A percentile compares a stretch with the other conserved stretches of the same genome.
phyloP scores from a whole-genome alignment of 2,329 filamentous ascomycete species.

The Aureobasidium mangrovei region DNA sequence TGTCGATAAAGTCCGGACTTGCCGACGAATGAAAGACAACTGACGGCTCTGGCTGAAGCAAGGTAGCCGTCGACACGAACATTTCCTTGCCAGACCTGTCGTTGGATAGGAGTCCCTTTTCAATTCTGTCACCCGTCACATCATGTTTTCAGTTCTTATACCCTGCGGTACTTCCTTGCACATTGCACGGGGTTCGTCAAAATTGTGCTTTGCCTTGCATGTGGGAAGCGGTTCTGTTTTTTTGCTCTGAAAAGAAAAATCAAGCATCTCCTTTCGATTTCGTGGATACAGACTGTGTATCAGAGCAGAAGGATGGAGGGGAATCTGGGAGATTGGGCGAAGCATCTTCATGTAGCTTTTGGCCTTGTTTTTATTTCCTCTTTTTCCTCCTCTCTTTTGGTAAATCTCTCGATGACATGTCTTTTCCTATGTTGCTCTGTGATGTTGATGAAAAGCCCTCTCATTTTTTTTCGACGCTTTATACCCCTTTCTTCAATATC shows the following conservation, averaged over 20 bases:
- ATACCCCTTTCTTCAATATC: conserved; percentile 5
- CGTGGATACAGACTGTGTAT: conserved; percentile 8
- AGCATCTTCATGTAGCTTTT: conserved; percentile 10
- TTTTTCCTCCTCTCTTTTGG: not conserved
- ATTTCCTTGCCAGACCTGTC: conserved; percentile 12
- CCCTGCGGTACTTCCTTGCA: conserved; percentile 5
- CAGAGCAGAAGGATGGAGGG: conserved; percentile 5
- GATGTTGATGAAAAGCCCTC: conserved; percentile 4
- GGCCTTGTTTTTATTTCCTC: not conserved
- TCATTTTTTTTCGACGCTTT: not conserved
- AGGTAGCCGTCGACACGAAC: conserved; percentile 10
- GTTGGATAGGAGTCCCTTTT: conserved; percentile 4
- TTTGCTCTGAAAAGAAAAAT: conserved; percentile 1
- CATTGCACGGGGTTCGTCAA: conserved; percentile 11
- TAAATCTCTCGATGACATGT: conserved; percentile 8
- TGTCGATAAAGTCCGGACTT: not conserved
- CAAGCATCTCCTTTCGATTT: conserved; percentile 12
- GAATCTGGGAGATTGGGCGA: conserved; percentile 1
- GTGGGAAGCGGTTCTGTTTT: conserved; percentile 13
- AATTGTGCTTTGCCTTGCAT: conserved; percentile 12
- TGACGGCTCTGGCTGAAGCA: conserved; percentile 12
- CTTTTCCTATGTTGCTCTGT: conserved; percentile 1
- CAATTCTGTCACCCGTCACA: conserved; percentile 7
- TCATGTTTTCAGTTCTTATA: conserved; percentile 12
- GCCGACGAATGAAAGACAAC: not conserved